These are phyloP conservation scores for Globisporangium canariense DNA, from an alignment of 352 stramenopile genomes.

Conservation along the genomic window DNA sequence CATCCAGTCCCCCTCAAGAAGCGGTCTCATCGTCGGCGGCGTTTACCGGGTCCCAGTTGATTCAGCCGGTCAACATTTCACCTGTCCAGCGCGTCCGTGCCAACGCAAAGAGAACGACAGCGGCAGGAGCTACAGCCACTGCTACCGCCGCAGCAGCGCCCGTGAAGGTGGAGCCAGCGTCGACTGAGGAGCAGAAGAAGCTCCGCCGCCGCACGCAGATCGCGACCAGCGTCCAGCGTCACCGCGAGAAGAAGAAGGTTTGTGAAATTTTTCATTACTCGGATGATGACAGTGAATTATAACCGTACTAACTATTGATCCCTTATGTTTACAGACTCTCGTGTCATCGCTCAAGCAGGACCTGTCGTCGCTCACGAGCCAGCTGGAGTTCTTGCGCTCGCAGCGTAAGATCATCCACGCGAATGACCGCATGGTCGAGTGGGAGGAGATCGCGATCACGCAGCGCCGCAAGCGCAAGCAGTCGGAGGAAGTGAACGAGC, in stretches of 20 bases:
- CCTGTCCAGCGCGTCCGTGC: not conserved
- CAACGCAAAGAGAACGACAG: not conserved
- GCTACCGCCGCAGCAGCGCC: not conserved
- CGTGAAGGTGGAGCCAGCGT: conserved; percentile 24
- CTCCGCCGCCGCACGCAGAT: conserved; percentile 54
- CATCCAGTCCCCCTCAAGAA: not conserved
- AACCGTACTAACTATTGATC: not conserved
- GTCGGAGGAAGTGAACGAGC: conserved; percentile 45
- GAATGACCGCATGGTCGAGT: conserved; percentile 49
- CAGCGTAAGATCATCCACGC: conserved; percentile 38
- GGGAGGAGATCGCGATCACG: conserved; percentile 54
- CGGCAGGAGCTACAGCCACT: not conserved
- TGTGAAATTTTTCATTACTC: not conserved
- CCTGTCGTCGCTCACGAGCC: conserved; percentile 31
- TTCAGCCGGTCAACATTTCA: not conserved
- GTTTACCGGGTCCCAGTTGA: not conserved
- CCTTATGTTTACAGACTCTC: conserved; percentile 23
- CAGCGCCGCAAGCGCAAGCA: conserved; percentile 62
- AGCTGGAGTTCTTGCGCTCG: conserved; percentile 38
- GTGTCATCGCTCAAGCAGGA: conserved; percentile 48
- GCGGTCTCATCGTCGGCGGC: not conserved
- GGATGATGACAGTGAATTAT: not conserved
- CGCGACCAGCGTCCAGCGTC: conserved; percentile 57
- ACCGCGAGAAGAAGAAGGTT: conserved; percentile 64
- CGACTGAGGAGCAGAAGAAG: conserved; percentile 60